Evolutionary conservation across 768 basidiomycete species (phyloP), one percentile per base, ranked within the genome.

Genomic region (Boletus rex-veris): DNA sequence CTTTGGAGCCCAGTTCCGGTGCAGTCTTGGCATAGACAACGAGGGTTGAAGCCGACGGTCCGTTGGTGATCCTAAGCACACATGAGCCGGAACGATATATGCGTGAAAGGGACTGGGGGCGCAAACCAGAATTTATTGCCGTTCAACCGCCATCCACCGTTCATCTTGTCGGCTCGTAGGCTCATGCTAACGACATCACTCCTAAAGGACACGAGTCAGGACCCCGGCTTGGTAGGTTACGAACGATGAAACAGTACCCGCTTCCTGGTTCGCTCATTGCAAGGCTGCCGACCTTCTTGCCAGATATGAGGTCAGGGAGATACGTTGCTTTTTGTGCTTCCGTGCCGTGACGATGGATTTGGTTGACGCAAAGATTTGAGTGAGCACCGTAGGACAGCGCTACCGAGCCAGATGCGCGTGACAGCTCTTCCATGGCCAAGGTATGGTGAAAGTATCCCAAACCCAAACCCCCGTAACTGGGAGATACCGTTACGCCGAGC

Each of bases 111-210:
- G 30, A 39, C 26, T 8, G 37, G 16, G 21, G n/a, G 19, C 33
- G 15, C 59, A 18, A 19, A 92, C 94, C 94, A 98, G 73, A 95
- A 95, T 69, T 97, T 97, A 61, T 84, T 92, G 1, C 94, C 95
- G 63, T 90, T 95, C 58, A 98, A 69, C 53, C 76, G 74, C 79
- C 83, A 97, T 36, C 90, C 86, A 39, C 84, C 88, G 26, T 81
- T 73, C 6, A 86, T 77, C 74, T 88, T 89, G 60, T 88, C 85
- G 21, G 93, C 93, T 55, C 79, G 84, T 53, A 93, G 74, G 63
- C 78, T 78, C 95, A 98, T 98, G 65, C 90, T 91, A 18, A 97
- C 85, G n/a, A 98, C 94, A 71, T 98, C 94, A 64, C 91, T 93
- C 52, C 69, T 70, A 41, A 39, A 43, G 38, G 4, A 39, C 33